A percentile compares a stretch with the other conserved stretches of the same genome.
phyloP scores from a whole-genome alignment of 139 green algal species.

The Mesostigma viride region DNA sequence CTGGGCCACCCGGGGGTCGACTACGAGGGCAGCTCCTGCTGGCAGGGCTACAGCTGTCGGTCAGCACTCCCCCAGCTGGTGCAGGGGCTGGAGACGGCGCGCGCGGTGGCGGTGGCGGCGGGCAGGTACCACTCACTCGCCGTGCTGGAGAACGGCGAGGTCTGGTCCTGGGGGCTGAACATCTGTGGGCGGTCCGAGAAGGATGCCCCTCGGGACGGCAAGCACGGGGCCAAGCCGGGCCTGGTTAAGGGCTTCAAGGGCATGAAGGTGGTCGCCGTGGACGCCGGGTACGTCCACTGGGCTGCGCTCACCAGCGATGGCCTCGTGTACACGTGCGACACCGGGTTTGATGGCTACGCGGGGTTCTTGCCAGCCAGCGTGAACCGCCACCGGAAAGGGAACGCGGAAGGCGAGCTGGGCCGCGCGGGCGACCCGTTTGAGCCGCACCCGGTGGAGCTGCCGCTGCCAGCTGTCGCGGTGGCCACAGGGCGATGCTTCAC shows the following conservation, averaged over 20 bases:
- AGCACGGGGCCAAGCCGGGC: not conserved
- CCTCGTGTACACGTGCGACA: not conserved
- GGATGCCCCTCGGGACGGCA: too few relatives aligned
- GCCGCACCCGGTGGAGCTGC: not conserved
- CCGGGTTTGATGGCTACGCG: not conserved
- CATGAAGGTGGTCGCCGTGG: not conserved
- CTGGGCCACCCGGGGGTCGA: too few relatives aligned
- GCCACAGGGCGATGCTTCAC: too few relatives aligned
- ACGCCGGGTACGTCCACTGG: not conserved
- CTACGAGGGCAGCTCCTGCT: too few relatives aligned
- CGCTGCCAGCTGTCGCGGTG: too few relatives aligned
- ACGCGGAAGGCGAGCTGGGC: not conserved
- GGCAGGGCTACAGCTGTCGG: too few relatives aligned
- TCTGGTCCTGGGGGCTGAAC: constrained; percentile 24
- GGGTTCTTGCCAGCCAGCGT: not conserved
- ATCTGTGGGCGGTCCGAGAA: too few relatives aligned
- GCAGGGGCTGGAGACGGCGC: not conserved
- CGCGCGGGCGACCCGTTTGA: not conserved
- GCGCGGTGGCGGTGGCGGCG: not conserved
- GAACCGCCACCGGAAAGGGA: not conserved
- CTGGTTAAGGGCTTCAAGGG: not conserved
- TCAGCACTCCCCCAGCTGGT: too few relatives aligned
- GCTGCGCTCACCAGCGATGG: constrained; percentile 19
- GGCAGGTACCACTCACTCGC: constrained; percentile 17
- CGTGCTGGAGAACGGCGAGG: constrained; percentile 15